Evolutionary conservation across 495 filamentous ascomycete genomes (phyloP).

Genomic region (Daldinia caldariorum): DNA sequence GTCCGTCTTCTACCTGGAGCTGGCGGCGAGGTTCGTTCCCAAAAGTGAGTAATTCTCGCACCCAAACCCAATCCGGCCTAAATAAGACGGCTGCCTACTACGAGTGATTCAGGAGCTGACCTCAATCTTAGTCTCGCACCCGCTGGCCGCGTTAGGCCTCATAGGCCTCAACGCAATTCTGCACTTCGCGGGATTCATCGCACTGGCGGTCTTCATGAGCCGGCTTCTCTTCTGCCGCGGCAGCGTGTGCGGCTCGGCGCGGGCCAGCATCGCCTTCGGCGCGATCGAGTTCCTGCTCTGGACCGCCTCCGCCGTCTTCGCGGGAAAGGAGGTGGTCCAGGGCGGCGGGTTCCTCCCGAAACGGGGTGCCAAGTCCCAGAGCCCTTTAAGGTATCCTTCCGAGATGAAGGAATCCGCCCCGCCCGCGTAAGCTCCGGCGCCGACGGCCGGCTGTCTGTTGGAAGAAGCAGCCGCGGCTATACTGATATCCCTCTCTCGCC

Average conservation of each 20-base stretch:
- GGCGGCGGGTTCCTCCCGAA: conserved; percentile 41
- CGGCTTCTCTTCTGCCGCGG: conserved; percentile 64
- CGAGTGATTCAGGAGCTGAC: conserved; percentile 5
- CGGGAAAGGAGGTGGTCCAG: conserved; percentile 52
- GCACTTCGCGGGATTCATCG: conserved; percentile 84
- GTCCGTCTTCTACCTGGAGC: conserved; percentile 70
- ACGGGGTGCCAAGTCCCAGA: conserved; percentile 23
- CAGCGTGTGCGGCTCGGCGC: conserved; percentile 59
- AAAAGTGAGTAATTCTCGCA: conserved; percentile 46
- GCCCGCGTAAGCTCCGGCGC: conserved; percentile 37
- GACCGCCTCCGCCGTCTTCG: conserved; percentile 50
- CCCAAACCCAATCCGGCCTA: neutral
- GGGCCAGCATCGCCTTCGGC: conserved; percentile 59
- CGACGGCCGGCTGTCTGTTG: conserved; percentile 6
- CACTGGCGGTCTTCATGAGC: conserved; percentile 71
- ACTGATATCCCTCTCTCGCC: conserved; percentile 46
- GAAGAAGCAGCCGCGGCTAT: conserved; percentile 25
- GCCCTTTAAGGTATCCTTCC: conserved; percentile 32
- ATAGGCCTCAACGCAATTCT: conserved; percentile 77
- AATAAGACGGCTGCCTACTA: neutral
- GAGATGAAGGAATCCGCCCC: conserved; percentile 47
- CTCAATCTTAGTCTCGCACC: conserved; percentile 60
- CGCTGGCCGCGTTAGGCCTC: conserved; percentile 66
- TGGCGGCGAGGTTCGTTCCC: conserved; percentile 65
- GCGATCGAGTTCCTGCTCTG: conserved; percentile 58